Conservation (phyloP, 225 moss, liverwort and hornwort species). For the Ulota crispa region DNA sequence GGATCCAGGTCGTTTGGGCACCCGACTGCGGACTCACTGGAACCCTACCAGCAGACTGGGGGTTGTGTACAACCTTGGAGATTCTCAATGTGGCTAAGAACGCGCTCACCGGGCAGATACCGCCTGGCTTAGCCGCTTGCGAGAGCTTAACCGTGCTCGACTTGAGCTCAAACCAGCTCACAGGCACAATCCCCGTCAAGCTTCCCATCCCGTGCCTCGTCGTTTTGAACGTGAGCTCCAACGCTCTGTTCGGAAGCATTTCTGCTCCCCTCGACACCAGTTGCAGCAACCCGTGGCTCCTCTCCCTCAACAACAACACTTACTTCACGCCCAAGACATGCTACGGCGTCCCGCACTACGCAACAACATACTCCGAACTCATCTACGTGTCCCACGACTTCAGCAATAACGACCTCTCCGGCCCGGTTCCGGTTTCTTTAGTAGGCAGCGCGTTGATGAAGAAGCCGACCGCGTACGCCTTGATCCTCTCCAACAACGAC, state of each 20-base stretch:
- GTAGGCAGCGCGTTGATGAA: slow-evolving; percentile 43
- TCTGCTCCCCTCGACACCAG: slow-evolving; percentile 15
- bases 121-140: slow-evolving; percentile 55
- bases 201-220: slow-evolving; percentile 54
- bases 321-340: slow-evolving; percentile 46
- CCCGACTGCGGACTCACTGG: slow-evolving; percentile 66
- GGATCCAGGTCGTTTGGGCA: slow-evolving; percentile 70
- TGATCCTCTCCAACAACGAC: slow-evolving; percentile 56
- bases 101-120: slow-evolving; percentile 49
- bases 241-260: slow-evolving; percentile 51
- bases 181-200: slow-evolving; percentile 46
- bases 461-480: slow-evolving; percentile 45
- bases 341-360: slow-evolving; percentile 44
- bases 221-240: slow-evolving; percentile 57
- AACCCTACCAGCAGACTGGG: slow-evolving; percentile 58
- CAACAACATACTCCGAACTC: slow-evolving; percentile 24
- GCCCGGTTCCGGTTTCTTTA: slow-evolving; percentile 40
- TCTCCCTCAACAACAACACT: slow-evolving; percentile 32
- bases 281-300: slow-evolving; percentile 51
- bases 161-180: slow-evolving; percentile 63
- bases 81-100: slow-evolving; percentile 67
- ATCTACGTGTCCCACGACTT: slow-evolving; percentile 51
- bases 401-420: slow-evolving; percentile 52
- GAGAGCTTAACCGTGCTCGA: slow-evolving; percentile 53
- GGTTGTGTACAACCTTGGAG: slow-evolving; percentile 52